Percentiles rank a stretch among this genome's conserved stretches.
Evolutionary conservation across 768 basidiomycete species (phyloP).

Genomic region (Boletellus sp.): DNA sequence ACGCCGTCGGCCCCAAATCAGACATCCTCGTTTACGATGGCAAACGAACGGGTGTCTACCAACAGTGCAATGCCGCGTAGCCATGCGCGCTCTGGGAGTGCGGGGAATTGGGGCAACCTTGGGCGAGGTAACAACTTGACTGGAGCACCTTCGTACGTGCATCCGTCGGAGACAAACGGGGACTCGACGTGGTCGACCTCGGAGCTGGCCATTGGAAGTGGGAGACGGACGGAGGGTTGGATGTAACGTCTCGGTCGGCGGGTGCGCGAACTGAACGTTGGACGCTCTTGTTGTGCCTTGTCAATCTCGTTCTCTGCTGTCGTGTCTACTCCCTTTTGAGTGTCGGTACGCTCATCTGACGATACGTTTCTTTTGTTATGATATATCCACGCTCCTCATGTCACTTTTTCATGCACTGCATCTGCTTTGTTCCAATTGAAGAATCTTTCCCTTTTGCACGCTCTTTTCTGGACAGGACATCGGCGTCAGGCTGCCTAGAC

Average conservation of each 20-base stretch:
- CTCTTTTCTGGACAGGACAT: neutral
- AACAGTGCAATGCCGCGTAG: conserved; percentile 44
- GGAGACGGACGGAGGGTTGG: conserved; percentile 54
- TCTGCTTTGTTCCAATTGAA: conserved; percentile 46
- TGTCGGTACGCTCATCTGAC: conserved; percentile 27
- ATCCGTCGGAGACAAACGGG: conserved; percentile 49
- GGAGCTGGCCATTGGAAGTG: conserved; percentile 47
- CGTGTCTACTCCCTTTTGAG: conserved; percentile 14
- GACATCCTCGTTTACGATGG: conserved; percentile 36
- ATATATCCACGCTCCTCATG: conserved; percentile 42
- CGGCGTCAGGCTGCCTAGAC: conserved; percentile 21
- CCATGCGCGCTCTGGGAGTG: conserved; percentile 75
- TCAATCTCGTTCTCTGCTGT: conserved; percentile 8
- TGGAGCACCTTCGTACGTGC: conserved; percentile 49
- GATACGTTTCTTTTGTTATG: conserved; percentile 37
- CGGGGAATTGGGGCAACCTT: conserved; percentile 73
- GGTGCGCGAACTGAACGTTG: conserved; percentile 33
- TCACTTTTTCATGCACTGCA: conserved; percentile 24
- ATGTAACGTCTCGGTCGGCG: conserved; percentile 21
- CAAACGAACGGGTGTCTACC: conserved; percentile 36
- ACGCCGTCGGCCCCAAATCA: conserved; percentile 47
- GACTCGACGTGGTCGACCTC: conserved; percentile 59
- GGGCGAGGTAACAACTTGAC: conserved; percentile 51
- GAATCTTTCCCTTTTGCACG: conserved; percentile 24
- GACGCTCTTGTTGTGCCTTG: conserved; percentile 34